Percentiles rank a stretch among this genome's conserved stretches.
phyloP scores from a whole-genome alignment of 2,329 filamentous ascomycete species.

The Fusarium napiforme region DNA sequence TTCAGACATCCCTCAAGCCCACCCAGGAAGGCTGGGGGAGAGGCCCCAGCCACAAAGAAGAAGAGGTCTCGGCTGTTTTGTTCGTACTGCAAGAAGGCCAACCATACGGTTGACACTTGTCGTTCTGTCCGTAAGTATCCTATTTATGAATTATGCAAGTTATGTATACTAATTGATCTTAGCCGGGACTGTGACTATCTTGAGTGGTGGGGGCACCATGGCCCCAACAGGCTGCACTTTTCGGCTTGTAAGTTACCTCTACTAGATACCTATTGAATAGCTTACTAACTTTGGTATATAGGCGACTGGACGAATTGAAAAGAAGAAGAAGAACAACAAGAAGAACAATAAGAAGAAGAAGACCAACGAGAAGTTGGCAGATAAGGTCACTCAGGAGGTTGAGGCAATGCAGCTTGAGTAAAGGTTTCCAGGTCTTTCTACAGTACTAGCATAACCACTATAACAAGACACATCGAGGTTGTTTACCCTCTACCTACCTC shows the following conservation, averaged over 20 bases:
- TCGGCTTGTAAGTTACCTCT: background rate
- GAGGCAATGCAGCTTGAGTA: no score
- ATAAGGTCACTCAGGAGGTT: background rate
- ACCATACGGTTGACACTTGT: accelerated
- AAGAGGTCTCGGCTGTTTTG: accelerated
- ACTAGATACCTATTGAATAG: no score
- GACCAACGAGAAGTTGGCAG: background rate
- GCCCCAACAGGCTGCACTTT: accelerated
- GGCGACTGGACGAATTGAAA: accelerated
- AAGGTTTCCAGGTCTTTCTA: no score
- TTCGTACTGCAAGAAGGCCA: accelerated
- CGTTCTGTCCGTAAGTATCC: background rate
- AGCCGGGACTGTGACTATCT: accelerated
- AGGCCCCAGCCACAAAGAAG: background rate
- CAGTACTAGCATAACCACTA: no score
- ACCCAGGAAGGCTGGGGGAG: no score
- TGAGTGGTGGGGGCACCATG: background rate
- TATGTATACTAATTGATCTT: background rate
- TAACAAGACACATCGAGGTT: background rate
- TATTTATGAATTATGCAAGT: background rate
- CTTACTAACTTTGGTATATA: background rate
- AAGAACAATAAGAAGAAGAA: background rate
- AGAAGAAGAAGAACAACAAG: background rate
- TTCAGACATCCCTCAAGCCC: background rate
- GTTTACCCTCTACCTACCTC: background rate